Percentiles rank a stretch among this genome's conserved stretches.
These are phyloP conservation scores for Leptomonas seymouri DNA, from an alignment of 208 protist species.

Conservation along the genomic window DNA sequence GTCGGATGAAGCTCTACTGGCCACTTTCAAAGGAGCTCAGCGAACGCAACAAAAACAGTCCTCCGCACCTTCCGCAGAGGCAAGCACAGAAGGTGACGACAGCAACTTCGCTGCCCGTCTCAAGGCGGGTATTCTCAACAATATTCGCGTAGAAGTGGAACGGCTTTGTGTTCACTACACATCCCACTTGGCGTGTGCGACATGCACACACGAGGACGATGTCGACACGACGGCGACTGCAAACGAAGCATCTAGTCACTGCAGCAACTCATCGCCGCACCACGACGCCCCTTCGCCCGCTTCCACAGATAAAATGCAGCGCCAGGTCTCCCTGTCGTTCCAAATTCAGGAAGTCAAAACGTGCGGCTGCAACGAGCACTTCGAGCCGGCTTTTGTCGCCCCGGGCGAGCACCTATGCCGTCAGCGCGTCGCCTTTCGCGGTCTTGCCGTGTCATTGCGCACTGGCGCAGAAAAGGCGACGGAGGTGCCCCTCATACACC, in stretches of 20 bases:
- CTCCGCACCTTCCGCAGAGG: background rate
- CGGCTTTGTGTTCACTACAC: conserved; percentile 61
- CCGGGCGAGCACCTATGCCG: conserved; percentile 45
- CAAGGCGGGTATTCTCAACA: conserved; percentile 80
- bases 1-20: conserved; percentile 49
- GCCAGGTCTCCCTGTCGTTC: conserved; percentile 30
- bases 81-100: conserved; percentile 25
- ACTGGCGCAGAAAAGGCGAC: background rate
- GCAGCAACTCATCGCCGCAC: background rate
- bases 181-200: background rate
- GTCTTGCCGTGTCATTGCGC: conserved; percentile 40
- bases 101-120: conserved; percentile 75
- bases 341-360: conserved; percentile 47
- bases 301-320: background rate
- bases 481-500: conserved; percentile 17
- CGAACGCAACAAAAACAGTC: conserved; percentile 1
- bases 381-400: conserved; percentile 49
- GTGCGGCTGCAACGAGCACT: conserved; percentile 60
- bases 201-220: background rate
- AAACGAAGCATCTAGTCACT: no score
- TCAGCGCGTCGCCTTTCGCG: conserved; percentile 57
- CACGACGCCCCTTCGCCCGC: conserved; percentile 3
- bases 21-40: conserved; percentile 26
- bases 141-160: conserved; percentile 66
- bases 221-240: background rate